These are phyloP conservation scores for Cyphellophora europaea DNA, from an alignment of 2,329 filamentous ascomycete species.

Conservation along the genomic window DNA sequence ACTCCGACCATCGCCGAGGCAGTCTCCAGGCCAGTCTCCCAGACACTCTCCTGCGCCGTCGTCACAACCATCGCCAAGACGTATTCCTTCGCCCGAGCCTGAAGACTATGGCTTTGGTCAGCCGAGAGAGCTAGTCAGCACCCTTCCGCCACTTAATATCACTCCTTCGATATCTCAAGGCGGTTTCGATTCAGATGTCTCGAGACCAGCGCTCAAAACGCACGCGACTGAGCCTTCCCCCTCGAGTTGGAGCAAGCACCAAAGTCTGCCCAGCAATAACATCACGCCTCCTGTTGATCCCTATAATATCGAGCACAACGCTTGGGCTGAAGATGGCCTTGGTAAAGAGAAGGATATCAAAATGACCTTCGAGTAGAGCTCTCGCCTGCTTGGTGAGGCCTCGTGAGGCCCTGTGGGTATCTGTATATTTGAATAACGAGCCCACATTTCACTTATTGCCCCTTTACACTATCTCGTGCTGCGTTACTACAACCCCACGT, in stretches of 20 bases:
- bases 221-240: constrained; percentile 12
- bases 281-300: constrained; percentile 16
- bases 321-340: constrained; percentile 63
- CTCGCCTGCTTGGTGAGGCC: background rate
- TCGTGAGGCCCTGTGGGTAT: background rate
- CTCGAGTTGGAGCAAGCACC: background rate
- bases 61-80: constrained; percentile 9
- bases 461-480: no score
- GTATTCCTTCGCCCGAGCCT: constrained; percentile 3
- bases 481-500: no score
- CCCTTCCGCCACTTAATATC: constrained; percentile 15
- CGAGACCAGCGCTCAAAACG: constrained; percentile 11
- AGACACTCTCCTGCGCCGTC: constrained; percentile 8
- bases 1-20: constrained; percentile 6
- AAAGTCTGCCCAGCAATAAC: background rate
- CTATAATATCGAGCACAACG: constrained; percentile 41
- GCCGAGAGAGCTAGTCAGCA: constrained; percentile 16
- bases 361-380: constrained; percentile 66
- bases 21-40: constrained; percentile 8
- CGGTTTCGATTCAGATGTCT: constrained; percentile 11
- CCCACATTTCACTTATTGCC: no score
- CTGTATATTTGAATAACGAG: no score
- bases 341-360: constrained; percentile 65
- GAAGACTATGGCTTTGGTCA: constrained; percentile 5
- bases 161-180: constrained; percentile 6